Percentiles rank a stretch among this genome's conserved stretches.
phyloP scores from a whole-genome alignment of 139 green algal genomes.

The Chloropicon primus region DNA sequence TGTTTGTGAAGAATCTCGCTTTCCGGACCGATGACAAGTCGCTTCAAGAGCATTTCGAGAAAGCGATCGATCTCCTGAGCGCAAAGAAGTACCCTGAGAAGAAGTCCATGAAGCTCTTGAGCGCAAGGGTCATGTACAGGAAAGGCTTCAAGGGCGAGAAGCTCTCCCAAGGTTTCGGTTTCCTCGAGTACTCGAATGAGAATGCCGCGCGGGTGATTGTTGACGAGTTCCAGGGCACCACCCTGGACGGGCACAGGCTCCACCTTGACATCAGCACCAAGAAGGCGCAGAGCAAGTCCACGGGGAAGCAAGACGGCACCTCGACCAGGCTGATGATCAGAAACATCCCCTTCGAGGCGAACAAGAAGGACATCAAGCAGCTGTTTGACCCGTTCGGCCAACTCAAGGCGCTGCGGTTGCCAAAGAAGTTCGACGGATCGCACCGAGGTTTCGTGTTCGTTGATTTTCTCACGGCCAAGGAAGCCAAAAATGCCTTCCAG shows the following conservation, averaged over 20 bases:
- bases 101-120: background rate
- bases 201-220: conserved; percentile 46
- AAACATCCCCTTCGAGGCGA: conserved; percentile 97
- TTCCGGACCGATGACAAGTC: conserved; percentile 61
- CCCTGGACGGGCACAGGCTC: conserved; percentile 84
- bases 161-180: conserved; percentile 71
- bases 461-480: conserved; percentile 41
- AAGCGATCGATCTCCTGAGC: conserved; percentile 26
- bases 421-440: conserved; percentile 92
- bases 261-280: conserved; percentile 48
- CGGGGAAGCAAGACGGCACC: background rate
- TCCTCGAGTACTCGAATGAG: conserved; percentile 67
- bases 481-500: conserved; percentile 32
- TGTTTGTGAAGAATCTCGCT: conserved; percentile 92
- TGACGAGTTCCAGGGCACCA: conserved; percentile 48
- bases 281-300: conserved; percentile 3
- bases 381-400: conserved; percentile 88
- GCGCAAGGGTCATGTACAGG: conserved; percentile 24
- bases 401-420: conserved; percentile 82
- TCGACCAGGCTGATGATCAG: conserved; percentile 82
- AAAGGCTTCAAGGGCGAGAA: conserved; percentile 37
- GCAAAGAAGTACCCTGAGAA: conserved; percentile 12
- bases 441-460: conserved; percentile 56
- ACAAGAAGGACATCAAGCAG: conserved; percentile 69
- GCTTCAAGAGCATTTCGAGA: conserved; percentile 64